phyloP scores from a whole-genome alignment of 495 filamentous ascomycete species.

The Penicillium bovifimosum region DNA sequence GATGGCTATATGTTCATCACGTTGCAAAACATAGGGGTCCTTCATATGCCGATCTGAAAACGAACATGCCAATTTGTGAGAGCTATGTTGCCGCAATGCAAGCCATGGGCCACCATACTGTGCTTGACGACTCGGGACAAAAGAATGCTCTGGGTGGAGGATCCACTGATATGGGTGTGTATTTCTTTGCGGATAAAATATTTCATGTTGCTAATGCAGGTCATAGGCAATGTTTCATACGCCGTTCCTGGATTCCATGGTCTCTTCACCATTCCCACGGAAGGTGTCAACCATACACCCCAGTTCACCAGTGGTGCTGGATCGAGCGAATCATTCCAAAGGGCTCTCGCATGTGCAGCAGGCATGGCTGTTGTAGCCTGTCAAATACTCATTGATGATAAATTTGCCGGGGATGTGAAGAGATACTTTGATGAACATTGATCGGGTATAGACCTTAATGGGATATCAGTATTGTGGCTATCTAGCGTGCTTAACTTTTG shows the following conservation, averaged over 20 bases:
- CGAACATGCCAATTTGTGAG: slow-evolving; percentile 45
- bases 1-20: no score
- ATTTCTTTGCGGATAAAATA: neutral
- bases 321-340: slow-evolving; percentile 42
- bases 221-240: slow-evolving; percentile 54
- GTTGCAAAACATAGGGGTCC: slow-evolving; percentile 23
- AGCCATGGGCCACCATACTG: slow-evolving; percentile 36
- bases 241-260: slow-evolving; percentile 55
- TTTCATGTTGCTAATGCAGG: slow-evolving; percentile 5
- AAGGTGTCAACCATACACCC: slow-evolving; percentile 52
- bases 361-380: slow-evolving; percentile 55
- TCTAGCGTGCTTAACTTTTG: slow-evolving; percentile 54
- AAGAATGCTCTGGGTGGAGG: slow-evolving; percentile 21
- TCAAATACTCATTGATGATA: slow-evolving; percentile 42
- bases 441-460: slow-evolving; percentile 9
- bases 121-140: slow-evolving; percentile 40
- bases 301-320: slow-evolving; percentile 50
- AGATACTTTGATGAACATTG: slow-evolving; percentile 20
- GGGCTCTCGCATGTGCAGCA: slow-evolving; percentile 46
- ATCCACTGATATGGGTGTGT: slow-evolving; percentile 40
- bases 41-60: slow-evolving; percentile 50
- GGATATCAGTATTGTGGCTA: slow-evolving; percentile 34
- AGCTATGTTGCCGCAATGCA: slow-evolving; percentile 49
- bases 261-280: slow-evolving; percentile 46
- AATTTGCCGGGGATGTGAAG: slow-evolving; percentile 29